Evolutionary conservation across 345 rosid species (phyloP).

Genomic region (Melaleuca quinquenervia): DNA sequence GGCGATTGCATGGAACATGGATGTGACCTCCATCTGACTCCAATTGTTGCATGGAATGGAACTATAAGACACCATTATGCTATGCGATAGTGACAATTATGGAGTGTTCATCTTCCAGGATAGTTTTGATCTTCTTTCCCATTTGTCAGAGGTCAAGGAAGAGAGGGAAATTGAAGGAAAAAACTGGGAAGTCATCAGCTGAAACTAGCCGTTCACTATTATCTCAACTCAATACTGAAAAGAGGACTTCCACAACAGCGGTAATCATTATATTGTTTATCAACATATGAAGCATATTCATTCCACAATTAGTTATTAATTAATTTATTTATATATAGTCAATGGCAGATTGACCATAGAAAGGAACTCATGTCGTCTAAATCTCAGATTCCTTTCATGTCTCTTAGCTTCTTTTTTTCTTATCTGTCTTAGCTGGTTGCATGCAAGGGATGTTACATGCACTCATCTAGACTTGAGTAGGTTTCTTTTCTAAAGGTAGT

Average conservation of each 20-base stretch:
- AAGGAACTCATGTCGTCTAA: not conserved
- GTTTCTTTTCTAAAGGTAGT: not conserved
- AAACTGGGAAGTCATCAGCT: constrained; percentile 26
- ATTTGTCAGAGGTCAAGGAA: constrained; percentile 6
- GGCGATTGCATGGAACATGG: not conserved
- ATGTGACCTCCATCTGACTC: not conserved
- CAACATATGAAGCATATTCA: not conserved
- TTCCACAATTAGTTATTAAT: not conserved
- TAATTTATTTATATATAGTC: not conserved
- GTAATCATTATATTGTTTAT: constrained; percentile 11
- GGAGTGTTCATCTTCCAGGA: not conserved
- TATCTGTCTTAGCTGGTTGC: not conserved
- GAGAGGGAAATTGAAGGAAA: constrained; percentile 39
- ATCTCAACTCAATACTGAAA: constrained; percentile 49
- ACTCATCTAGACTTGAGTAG: not conserved
- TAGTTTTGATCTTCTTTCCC: not conserved
- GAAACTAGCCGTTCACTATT: constrained; percentile 31
- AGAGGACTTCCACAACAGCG: constrained; percentile 39
- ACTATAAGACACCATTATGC: not conserved
- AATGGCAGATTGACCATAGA: not conserved
- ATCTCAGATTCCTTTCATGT: not conserved
- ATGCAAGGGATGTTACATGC: not conserved
- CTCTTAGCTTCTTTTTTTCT: not conserved
- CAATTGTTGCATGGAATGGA: not conserved
- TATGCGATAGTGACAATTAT: not conserved